Conservation (phyloP, 2,329 filamentous ascomycete species). For the Nemania sp. region DNA sequence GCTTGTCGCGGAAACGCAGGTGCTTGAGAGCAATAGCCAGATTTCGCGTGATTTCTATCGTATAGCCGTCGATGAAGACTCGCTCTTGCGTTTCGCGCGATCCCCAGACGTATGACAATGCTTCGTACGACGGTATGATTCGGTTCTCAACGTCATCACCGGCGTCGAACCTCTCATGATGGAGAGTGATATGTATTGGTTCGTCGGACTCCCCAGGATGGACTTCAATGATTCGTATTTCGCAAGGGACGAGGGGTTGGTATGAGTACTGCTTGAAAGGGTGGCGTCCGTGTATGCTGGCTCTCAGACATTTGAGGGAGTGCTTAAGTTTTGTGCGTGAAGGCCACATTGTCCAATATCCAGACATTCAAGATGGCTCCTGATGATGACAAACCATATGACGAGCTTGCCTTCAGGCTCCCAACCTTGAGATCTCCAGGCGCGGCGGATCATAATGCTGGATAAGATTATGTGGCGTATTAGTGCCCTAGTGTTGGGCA, state of each 20-base stretch:
- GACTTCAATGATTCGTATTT: not conserved
- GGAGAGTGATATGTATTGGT: not conserved
- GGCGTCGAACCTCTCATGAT: not conserved
- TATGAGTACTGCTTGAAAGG: not conserved
- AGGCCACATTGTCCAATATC: too few species aligned
- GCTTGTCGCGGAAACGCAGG: conserved; percentile 7
- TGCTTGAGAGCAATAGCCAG: conserved; percentile 14
- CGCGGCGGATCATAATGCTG: too few species aligned
- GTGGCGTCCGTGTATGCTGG: too few species aligned
- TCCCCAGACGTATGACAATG: not conserved
- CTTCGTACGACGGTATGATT: not conserved
- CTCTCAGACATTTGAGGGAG: too few species aligned
- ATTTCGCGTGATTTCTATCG: not conserved
- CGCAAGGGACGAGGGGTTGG: not conserved
- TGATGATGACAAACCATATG: too few species aligned
- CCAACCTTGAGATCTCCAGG: too few species aligned
- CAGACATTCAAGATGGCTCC: too few species aligned
- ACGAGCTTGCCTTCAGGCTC: too few species aligned
- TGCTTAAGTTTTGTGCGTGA: too few species aligned
- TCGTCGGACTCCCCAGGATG: not conserved
- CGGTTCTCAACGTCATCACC: not conserved
- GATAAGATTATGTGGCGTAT: too few species aligned
- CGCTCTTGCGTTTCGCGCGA: not conserved
- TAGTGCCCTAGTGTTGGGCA: too few species aligned
- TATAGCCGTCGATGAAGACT: not conserved